Evolutionary conservation across 495 filamentous ascomycete species (phyloP).

Genomic region (Amorphotheca resinae): DNA sequence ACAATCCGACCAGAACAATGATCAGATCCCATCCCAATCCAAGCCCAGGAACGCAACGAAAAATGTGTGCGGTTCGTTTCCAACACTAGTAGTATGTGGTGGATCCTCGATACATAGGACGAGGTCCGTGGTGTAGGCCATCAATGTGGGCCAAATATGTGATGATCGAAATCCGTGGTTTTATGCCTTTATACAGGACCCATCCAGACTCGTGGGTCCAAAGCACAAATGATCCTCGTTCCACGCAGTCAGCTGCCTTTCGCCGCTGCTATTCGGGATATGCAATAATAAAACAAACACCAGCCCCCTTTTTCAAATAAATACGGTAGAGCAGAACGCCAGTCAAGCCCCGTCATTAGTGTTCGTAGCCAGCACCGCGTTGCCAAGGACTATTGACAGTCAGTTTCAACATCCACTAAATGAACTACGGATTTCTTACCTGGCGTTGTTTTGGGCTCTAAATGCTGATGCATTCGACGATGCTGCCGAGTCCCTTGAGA

Average conservation of each 20-base stretch:
- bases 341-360: slow-evolving; percentile 19
- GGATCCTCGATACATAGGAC: not conserved
- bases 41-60: not conserved
- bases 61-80: not conserved
- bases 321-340: slow-evolving; percentile 16
- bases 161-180: slow-evolving; percentile 2
- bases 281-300: slow-evolving; percentile 21
- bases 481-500: slow-evolving; percentile 5
- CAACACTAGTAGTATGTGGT: not conserved
- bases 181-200: slow-evolving; percentile 10
- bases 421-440: slow-evolving; percentile 27
- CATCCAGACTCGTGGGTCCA: slow-evolving; percentile 2
- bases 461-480: slow-evolving; percentile 18
- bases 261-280: slow-evolving; percentile 4
- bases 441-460: slow-evolving; percentile 32
- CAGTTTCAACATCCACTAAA: slow-evolving; percentile 10
- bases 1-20: not conserved
- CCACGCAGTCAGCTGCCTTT: slow-evolving; percentile 12
- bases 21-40: not conserved
- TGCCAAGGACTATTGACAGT: slow-evolving; percentile 35
- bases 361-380: slow-evolving; percentile 42
- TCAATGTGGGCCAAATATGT: not conserved
- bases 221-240: slow-evolving; percentile 10
- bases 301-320: slow-evolving; percentile 14
- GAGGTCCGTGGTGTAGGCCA: not conserved